Evolutionary conservation across 495 filamentous ascomycete species (phyloP), one percentile per base, ranked within the genome.

Genomic region (Penicillium goetzii): DNA sequence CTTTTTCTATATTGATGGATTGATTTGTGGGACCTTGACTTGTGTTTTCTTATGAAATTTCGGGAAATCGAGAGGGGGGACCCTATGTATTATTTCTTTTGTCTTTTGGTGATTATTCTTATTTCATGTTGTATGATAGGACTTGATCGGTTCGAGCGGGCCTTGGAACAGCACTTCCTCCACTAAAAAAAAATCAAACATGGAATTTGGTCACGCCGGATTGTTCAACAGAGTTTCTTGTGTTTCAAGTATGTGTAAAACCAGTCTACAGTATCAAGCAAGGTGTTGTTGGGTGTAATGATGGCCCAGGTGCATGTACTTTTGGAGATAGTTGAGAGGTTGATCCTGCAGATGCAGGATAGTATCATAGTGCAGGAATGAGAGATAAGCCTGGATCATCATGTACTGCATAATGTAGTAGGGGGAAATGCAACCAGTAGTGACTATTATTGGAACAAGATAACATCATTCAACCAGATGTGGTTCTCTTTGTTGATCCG

Each of bases 121-220:
- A 62, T 71, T 71, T 76, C 67, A 73, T 76, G 72, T 72, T 80
- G 74, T 80, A 79, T 80, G 77, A 81, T 80, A 81, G 73, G 74
- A 80, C 72, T 75, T 77, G 72, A 71, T 51, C 63, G 71, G 76
- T 79, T 77, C 78, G 73, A 77, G 78, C 76, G 74, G 76, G 73
- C 76, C 78, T 80, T 76, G 75, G 78, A 78, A 77, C 76, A 78
- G 72, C 74, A 75, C 72, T 78, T 75, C 74, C 72, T 63, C 64
- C 58, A 64, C 30, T 36, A 34, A 57, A 40, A 57, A 36, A 40
- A 56, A 56, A 40, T 19, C 17, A 40, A 70, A 55, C 65, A 70
- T 70, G 47, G 61, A 64, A 56, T 60, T 63, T 63, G 52, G 59
- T 63, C 62, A 63, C 56, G 50, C 56, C 43, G 50, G 53, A 41